Conservation (phyloP, 345 rosid species). For the Acer yangbiense region DNA sequence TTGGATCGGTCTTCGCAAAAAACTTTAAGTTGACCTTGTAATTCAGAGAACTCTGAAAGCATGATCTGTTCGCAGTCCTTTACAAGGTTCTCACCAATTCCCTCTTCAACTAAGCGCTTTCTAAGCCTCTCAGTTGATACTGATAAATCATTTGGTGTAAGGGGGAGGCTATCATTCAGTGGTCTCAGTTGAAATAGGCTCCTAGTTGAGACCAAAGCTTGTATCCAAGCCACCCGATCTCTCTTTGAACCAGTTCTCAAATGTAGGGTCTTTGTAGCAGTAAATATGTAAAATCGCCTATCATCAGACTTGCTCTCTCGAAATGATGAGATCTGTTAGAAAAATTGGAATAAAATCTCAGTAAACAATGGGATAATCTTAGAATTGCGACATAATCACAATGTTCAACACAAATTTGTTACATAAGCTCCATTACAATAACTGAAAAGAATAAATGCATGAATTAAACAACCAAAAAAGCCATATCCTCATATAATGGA, state of each 20-base stretch:
- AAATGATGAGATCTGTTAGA: constrained; percentile 86
- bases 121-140: constrained; percentile 81
- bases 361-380: constrained; percentile 16
- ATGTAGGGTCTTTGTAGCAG: constrained; percentile 97
- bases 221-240: constrained; percentile 91
- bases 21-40: constrained; percentile 68
- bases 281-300: constrained; percentile 84
- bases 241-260: constrained; percentile 76
- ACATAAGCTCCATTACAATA: not conserved
- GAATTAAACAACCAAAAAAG: constrained; percentile 1
- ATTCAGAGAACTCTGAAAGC: constrained; percentile 79
- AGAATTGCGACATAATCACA: not conserved
- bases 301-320: constrained; percentile 98
- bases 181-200: constrained; percentile 66
- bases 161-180: constrained; percentile 58
- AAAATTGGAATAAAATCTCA: constrained; percentile 23
- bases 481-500: constrained; percentile 9
- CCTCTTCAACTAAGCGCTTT: constrained; percentile 65
- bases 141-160: constrained; percentile 57
- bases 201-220: constrained; percentile 76
- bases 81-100: constrained; percentile 66
- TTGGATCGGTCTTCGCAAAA: constrained; percentile 76
- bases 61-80: constrained; percentile 89
- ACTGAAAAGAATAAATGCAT: constrained; percentile 8
- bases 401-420: constrained; percentile 6